Conservation (phyloP, 129 eudicot genomes). For the carrot (Daucus carota) region DNA sequence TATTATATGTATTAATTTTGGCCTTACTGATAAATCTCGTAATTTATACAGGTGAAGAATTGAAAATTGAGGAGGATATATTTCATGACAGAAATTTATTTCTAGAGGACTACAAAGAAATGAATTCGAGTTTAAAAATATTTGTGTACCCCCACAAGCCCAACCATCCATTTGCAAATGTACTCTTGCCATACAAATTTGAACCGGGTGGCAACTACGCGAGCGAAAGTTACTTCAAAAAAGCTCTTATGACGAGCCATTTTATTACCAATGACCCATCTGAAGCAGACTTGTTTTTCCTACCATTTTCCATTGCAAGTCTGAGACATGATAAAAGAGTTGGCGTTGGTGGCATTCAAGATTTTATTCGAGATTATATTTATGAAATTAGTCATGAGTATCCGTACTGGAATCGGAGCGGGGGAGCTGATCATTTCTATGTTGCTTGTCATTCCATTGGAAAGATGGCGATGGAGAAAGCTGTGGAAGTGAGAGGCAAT, state of each 20-base stretch:
- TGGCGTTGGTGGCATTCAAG: conserved; percentile 64
- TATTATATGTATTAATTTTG: no score
- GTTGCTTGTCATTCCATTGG: conserved; percentile 90
- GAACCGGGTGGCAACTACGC: conserved; percentile 85
- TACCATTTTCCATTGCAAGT: conserved; percentile 84
- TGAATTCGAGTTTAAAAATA: conserved; percentile 59
- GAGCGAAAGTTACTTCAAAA: conserved; percentile 83
- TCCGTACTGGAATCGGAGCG: conserved; percentile 76
- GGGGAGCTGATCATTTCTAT: conserved; percentile 90
- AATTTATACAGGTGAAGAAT: conserved; percentile 21
- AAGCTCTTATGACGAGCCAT: conserved; percentile 47
- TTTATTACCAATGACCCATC: conserved; percentile 68
- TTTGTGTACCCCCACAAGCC: conserved; percentile 51
- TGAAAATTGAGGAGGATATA: conserved; percentile 20
- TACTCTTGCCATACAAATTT: conserved; percentile 36
- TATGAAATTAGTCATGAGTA: conserved; percentile 35
- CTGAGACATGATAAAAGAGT: conserved; percentile 66
- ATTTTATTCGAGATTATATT: conserved; percentile 45
- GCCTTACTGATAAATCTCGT: background rate
- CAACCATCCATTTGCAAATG: conserved; percentile 64
- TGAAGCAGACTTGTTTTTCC: conserved; percentile 63
- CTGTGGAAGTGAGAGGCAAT: conserved; percentile 47
- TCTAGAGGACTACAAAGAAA: conserved; percentile 49
- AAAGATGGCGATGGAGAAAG: conserved; percentile 71
- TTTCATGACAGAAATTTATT: conserved; percentile 58